Conservation (phyloP, 495 filamentous ascomycete species). For the Penicillium cataractarum region DNA sequence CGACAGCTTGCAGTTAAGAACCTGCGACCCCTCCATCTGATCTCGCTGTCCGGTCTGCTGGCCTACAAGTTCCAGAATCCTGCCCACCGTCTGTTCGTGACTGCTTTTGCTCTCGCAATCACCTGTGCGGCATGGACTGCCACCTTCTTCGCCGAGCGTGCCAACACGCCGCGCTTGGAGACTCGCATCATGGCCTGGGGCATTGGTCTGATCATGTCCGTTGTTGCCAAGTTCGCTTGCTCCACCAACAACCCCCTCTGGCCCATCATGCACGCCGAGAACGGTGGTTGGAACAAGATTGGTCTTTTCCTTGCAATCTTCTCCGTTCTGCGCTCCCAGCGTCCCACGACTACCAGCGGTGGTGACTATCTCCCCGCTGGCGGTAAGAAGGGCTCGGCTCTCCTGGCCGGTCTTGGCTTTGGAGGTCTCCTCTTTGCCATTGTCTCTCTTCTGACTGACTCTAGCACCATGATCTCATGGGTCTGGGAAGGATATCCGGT, state of each 20-base stretch:
- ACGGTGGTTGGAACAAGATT: constrained; percentile 90
- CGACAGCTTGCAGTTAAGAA: constrained; percentile 69
- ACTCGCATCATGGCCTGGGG: constrained; percentile 77
- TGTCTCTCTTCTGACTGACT: constrained; percentile 93
- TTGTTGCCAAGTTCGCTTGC: constrained; percentile 90
- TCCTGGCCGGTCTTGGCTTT: constrained; percentile 75
- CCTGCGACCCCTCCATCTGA: constrained; percentile 67
- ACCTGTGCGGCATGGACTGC: constrained; percentile 82
- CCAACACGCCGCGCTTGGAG: constrained; percentile 76
- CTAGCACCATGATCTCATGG: constrained; percentile 99
- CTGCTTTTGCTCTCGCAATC: constrained; percentile 76
- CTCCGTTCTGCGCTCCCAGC: constrained; percentile 71
- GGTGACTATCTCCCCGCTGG: constrained; percentile 52
- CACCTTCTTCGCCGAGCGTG: constrained; percentile 75
- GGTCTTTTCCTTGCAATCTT: constrained; percentile 77
- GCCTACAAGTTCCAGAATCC: constrained; percentile 78
- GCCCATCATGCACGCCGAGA: constrained; percentile 86
- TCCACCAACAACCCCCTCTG: constrained; percentile 97
- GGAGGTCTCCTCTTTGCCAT: constrained; percentile 87
- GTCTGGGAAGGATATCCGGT: constrained; percentile 98
- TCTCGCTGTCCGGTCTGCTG: constrained; percentile 77
- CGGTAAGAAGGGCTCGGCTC: constrained; percentile 64
- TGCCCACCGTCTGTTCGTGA: constrained; percentile 75
- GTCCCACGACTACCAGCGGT: constrained; percentile 55
- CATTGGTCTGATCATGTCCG: constrained; percentile 82